Evolutionary conservation across 441 rosid species (phyloP), one percentile per base, ranked within the genome.

Genomic region (Kokia cookei): DNA sequence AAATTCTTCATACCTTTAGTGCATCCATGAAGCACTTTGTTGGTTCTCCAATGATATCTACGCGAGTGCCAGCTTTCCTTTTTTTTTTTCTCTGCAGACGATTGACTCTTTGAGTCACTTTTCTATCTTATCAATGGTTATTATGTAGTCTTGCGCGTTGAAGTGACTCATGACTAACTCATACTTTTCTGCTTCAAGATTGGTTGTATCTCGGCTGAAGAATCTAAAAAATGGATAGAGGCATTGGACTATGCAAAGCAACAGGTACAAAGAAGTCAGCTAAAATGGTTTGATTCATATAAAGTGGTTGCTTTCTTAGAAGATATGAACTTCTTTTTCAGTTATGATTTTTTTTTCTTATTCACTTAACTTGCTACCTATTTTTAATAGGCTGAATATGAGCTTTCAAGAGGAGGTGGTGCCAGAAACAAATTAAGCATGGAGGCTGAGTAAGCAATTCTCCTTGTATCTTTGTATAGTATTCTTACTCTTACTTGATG

Each of bases 231-330:
- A 80, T 95, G 99, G 99, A 83, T 88, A 79, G 99, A 95, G 78
- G 99, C 99, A 78, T 95, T 95, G 89, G 93, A 95, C 79, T 86
- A 86, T 51, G 97, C 98, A 75, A 95, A 95, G 87, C 96, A 93
- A 76, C 98, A 93, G 95, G 99, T 95, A 73, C 50, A 62, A 62
- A 40, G 43, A 73, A 79, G 59, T 71, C 67, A 62, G 54, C 61
- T 78, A 53, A 76, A 69, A 32, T 17, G 61, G 32, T 37, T 69
- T 53, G 45, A 54, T 35, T 53, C 47, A 17, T 69, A 69, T 12
- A 35, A 35, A 53, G 48, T 19, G 32, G 32, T 53, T 53, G 73
- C 48, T 69, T 50, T 69, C 32, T 69, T 69, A 35, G 60, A 69
- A 32, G 60, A 17, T 40, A 32, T 32, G 27, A 68, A 69, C 43